These are phyloP conservation scores for Ceratocystis diversiconidia DNA, from an alignment of 2,329 filamentous ascomycete genomes.

Conservation along the genomic window DNA sequence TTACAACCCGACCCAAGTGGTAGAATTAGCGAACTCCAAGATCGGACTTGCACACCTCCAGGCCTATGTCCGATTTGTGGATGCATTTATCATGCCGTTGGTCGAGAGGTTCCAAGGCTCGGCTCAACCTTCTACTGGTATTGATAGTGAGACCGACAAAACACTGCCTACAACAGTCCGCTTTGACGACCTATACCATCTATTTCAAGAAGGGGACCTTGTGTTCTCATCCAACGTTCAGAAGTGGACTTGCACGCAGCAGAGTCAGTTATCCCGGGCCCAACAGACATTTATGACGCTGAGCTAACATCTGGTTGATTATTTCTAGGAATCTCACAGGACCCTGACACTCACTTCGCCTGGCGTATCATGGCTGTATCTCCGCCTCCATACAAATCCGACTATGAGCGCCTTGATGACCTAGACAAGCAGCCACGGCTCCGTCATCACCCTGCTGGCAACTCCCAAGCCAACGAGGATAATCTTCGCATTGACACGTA, in stretches of 20 bases:
- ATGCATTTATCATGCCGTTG: neutral
- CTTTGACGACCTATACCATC: neutral
- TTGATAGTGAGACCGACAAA: neutral
- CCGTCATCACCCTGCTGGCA: too few relatives aligned
- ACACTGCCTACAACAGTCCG: neutral
- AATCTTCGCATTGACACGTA: neutral
- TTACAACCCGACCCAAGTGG: neutral
- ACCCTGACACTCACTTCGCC: constrained; percentile 28
- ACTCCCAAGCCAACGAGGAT: neutral
- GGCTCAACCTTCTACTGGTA: neutral
- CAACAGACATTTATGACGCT: neutral
- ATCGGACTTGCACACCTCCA: neutral
- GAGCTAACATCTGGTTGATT: neutral
- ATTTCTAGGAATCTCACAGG: constrained; percentile 15
- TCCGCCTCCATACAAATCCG: constrained; percentile 9
- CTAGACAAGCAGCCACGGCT: neutral
- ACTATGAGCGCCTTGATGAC: constrained; percentile 2
- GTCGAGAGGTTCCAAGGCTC: neutral
- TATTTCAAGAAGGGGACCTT: neutral
- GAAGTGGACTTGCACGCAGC: too few relatives aligned
- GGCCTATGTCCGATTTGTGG: neutral
- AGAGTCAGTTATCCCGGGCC: neutral
- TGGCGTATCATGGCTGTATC: constrained; percentile 24
- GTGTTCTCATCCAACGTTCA: neutral
- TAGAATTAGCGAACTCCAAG: neutral